These are phyloP conservation scores for Hypoxylon fragiforme DNA, from an alignment of 495 filamentous ascomycete species.

Conservation along the genomic window DNA sequence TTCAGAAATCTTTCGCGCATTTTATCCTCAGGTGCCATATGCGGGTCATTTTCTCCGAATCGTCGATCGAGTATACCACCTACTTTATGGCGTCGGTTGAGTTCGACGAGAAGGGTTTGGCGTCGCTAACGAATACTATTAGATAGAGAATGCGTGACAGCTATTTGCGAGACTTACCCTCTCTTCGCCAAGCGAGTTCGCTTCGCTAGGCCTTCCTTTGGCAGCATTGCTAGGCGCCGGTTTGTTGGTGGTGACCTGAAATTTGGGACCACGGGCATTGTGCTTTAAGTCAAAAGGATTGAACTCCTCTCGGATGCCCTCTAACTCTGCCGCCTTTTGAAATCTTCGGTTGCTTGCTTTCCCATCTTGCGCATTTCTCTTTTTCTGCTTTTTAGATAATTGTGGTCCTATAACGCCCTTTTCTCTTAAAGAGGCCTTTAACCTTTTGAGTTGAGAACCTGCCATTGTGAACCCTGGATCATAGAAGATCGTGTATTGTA, in stretches of 20 bases:
- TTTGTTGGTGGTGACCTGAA: slow-evolving; percentile 68
- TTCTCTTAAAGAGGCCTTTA: slow-evolving; percentile 84
- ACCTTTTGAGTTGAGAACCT: slow-evolving; percentile 92
- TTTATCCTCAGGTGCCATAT: slow-evolving; percentile 90
- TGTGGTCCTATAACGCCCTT: slow-evolving; percentile 87
- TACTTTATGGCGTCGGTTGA: slow-evolving; percentile 83
- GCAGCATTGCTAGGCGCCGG: slow-evolving; percentile 52
- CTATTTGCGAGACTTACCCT: slow-evolving; percentile 58
- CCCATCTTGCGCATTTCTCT: slow-evolving; percentile 67
- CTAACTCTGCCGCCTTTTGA: slow-evolving; percentile 72
- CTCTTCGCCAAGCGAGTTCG: slow-evolving; percentile 86
- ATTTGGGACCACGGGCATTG: slow-evolving; percentile 68
- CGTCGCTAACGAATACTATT: slow-evolving; percentile 56
- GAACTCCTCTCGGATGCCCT: slow-evolving; percentile 88
- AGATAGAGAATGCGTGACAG: background rate
- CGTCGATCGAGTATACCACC: slow-evolving; percentile 91
- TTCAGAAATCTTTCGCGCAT: slow-evolving; percentile 86
- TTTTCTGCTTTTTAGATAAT: slow-evolving; percentile 88
- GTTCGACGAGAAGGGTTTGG: slow-evolving; percentile 79
- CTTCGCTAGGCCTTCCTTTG: slow-evolving; percentile 73
- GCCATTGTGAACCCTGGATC: slow-evolving; percentile 62
- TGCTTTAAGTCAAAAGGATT: slow-evolving; percentile 95
- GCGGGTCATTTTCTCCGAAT: slow-evolving; percentile 94
- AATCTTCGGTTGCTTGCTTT: slow-evolving; percentile 66
- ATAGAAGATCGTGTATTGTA: background rate